These are phyloP conservation scores for Hordeum pubiflorum DNA, from an alignment of 202 grass and related monocot species.

Conservation along the genomic window DNA sequence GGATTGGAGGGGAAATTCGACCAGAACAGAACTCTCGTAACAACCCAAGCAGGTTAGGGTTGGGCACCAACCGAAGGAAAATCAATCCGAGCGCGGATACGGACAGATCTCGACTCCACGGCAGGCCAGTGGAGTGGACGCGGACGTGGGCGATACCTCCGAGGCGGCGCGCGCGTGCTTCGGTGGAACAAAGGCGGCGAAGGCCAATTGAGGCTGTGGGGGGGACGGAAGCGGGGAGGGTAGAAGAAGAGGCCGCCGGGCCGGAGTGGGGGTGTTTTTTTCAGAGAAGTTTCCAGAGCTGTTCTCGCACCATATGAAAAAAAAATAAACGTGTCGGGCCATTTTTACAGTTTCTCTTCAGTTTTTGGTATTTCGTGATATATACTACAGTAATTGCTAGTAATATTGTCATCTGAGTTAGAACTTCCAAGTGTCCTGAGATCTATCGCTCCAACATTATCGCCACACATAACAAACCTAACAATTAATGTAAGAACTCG, in stretches of 20 bases:
- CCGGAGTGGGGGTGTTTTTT: background rate
- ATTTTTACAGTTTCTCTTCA: background rate
- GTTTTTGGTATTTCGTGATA: background rate
- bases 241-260: background rate
- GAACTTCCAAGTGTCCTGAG: background rate
- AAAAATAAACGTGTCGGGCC: background rate
- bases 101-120: background rate
- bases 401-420: background rate
- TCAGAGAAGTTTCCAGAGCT: background rate
- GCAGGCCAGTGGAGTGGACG: background rate
- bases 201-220: background rate
- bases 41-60: background rate
- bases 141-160: background rate
- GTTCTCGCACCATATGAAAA: background rate
- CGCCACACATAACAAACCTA: background rate
- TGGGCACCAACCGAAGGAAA: background rate
- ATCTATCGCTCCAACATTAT: constrained; percentile 4
- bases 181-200: background rate
- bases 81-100: background rate
- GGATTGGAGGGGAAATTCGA: background rate
- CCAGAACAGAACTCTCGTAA: background rate
- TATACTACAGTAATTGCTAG: background rate
- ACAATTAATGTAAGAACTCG: background rate
- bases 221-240: too few relatives aligned
- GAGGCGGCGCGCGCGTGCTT: background rate